Evolutionary conservation across 176 grass and related monocot species (phyloP).

Genomic region (Carex parvula): DNA sequence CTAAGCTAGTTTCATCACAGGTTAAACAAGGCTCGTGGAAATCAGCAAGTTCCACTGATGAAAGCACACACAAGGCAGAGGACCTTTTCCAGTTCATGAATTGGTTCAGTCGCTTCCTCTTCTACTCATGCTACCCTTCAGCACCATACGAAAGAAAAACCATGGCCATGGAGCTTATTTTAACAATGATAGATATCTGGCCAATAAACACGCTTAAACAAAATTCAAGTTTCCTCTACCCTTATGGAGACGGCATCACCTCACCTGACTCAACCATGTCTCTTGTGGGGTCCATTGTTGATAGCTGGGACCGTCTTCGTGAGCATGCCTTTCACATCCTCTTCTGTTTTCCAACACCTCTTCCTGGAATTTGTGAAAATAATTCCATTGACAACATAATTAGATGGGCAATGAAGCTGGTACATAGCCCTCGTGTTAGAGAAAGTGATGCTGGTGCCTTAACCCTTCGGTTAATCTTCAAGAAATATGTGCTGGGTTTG

Average conservation of each 20-base stretch:
- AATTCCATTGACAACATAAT: slow-evolving; percentile 64
- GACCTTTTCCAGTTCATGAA: slow-evolving; percentile 89
- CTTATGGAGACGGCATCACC: slow-evolving; percentile 64
- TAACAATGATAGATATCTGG: slow-evolving; percentile 89
- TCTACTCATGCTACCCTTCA: slow-evolving; percentile 93
- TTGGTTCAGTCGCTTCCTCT: slow-evolving; percentile 86
- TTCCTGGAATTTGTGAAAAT: slow-evolving; percentile 84
- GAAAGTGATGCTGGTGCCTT: slow-evolving; percentile 99
- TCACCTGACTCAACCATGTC: slow-evolving; percentile 84
- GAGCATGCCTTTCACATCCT: slow-evolving; percentile 87
- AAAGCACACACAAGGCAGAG: slow-evolving; percentile 40
- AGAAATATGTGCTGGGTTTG: slow-evolving; percentile 91
- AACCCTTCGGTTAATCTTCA: slow-evolving; percentile 85
- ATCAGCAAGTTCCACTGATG: slow-evolving; percentile 36
- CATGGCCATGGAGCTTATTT: slow-evolving; percentile 98
- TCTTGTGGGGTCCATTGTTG: slow-evolving; percentile 90
- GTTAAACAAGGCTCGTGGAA: slow-evolving; percentile 74
- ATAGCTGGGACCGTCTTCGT: slow-evolving; percentile 93
- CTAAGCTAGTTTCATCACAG: slow-evolving; percentile 15
- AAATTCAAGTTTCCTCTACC: slow-evolving; percentile 48
- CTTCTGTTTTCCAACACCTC: slow-evolving; percentile 83
- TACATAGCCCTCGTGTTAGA: slow-evolving; percentile 81
- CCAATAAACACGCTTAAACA: slow-evolving; percentile 61
- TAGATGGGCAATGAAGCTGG: slow-evolving; percentile 76
- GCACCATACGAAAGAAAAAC: slow-evolving; percentile 98